Evolutionary conservation across 116 monocot genomes (phyloP).

Genomic region (Posidonia oceanica): DNA sequence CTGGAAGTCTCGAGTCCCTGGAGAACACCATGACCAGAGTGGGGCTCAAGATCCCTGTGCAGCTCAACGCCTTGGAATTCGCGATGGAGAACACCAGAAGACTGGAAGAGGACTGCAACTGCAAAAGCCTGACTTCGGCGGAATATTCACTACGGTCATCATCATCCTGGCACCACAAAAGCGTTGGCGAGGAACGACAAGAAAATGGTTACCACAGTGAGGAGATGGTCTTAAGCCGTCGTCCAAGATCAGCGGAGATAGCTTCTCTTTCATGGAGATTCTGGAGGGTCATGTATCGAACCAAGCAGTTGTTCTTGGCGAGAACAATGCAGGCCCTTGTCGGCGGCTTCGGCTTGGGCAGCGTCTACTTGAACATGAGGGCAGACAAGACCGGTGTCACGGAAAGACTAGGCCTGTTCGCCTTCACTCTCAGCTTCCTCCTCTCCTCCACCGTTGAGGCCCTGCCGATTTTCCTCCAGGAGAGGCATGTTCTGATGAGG

Average conservation of each 20-base stretch:
- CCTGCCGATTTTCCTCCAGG: conserved; percentile 66
- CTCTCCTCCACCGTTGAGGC: conserved; percentile 89
- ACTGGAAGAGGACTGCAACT: conserved; percentile 19
- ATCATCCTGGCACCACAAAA: background rate
- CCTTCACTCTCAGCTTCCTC: conserved; percentile 85
- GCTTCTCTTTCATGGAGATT: conserved; percentile 39
- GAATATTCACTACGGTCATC: conserved; percentile 1
- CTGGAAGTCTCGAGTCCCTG: conserved; percentile 44
- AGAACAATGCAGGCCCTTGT: conserved; percentile 69
- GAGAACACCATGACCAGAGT: conserved; percentile 30
- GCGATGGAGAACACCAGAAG: conserved; percentile 65
- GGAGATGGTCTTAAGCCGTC: conserved; percentile 7
- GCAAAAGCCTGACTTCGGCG: background rate
- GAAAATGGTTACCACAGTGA: background rate
- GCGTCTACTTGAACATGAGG: conserved; percentile 49
- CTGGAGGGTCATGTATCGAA: conserved; percentile 67
- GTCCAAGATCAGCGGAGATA: conserved; percentile 38
- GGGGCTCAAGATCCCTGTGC: conserved; percentile 38
- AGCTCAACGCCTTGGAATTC: conserved; percentile 57
- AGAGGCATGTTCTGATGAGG: conserved; percentile 71
- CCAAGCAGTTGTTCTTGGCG: conserved; percentile 62
- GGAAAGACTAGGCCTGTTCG: conserved; percentile 73
- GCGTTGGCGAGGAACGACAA: background rate
- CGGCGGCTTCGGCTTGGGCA: conserved; percentile 68
- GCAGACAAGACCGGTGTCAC: conserved; percentile 34